These are phyloP conservation scores for Aureobasidium sp. DNA, from an alignment of 2,329 filamentous ascomycete genomes.

Conservation along the genomic window DNA sequence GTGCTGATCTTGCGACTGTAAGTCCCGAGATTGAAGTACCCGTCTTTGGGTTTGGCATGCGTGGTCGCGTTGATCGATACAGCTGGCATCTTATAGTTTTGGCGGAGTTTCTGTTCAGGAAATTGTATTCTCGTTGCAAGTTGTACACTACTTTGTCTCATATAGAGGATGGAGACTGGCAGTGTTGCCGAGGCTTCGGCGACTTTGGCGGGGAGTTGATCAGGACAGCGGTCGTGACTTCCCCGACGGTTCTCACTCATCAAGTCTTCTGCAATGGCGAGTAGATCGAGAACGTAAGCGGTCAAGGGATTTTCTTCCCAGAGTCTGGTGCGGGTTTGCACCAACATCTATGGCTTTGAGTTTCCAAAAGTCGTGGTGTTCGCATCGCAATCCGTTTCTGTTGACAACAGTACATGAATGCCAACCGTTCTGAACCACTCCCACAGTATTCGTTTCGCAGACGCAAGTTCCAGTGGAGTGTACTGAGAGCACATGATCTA, in stretches of 20 bases:
- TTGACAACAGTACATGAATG: neutral
- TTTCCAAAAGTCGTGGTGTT: neutral
- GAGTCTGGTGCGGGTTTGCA: neutral
- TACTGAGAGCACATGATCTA: neutral
- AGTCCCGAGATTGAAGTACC: slow-evolving; percentile 49
- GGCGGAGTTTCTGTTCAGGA: too few species aligned
- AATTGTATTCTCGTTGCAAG: neutral
- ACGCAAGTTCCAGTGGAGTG: neutral
- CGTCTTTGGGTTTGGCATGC: slow-evolving; percentile 2
- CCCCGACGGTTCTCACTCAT: neutral
- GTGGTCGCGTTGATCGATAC: neutral
- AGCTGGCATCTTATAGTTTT: neutral
- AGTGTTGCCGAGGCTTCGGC: neutral
- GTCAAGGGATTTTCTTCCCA: neutral
- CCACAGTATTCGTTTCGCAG: neutral
- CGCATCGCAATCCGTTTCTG: neutral
- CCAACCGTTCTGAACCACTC: neutral
- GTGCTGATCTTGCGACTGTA: slow-evolving; percentile 49
- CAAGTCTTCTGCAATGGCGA: neutral
- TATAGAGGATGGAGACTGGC: neutral
- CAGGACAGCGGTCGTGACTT: neutral
- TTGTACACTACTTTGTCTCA: neutral
- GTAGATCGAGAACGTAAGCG: too few species aligned
- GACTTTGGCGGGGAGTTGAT: neutral
- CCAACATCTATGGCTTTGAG: too few species aligned